Evolutionary conservation across 1,139 yeast genomes (phyloP).

Genomic region (Oligophagozyma castellii): DNA sequence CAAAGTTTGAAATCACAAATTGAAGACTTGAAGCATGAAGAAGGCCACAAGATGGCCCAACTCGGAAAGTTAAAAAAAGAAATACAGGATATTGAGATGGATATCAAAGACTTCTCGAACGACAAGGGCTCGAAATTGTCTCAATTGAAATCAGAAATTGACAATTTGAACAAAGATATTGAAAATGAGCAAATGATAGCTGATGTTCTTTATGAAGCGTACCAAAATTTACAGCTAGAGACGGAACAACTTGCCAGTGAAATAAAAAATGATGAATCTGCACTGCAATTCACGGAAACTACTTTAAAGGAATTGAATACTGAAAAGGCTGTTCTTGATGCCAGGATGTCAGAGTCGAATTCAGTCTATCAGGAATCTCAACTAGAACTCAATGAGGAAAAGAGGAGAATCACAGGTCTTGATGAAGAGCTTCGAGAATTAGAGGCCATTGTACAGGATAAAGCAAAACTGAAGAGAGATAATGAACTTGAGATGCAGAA

Average conservation of each 20-base stretch:
- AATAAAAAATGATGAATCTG: conserved; percentile 32
- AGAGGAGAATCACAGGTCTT: conserved; percentile 48
- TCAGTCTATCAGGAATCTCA: conserved; percentile 7
- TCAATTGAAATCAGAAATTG: conserved; percentile 47
- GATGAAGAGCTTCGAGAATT: conserved; percentile 69
- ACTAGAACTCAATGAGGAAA: conserved; percentile 35
- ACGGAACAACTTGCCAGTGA: conserved; percentile 57
- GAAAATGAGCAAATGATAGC: conserved; percentile 28
- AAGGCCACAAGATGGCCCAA: conserved; percentile 25
- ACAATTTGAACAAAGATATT: conserved; percentile 28
- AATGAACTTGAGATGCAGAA: conserved; percentile 45
- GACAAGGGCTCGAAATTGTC: conserved; percentile 74
- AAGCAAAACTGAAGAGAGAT: conserved; percentile 38
- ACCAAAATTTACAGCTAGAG: conserved; percentile 57
- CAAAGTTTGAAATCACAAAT: conserved; percentile 39
- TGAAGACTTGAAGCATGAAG: conserved; percentile 18
- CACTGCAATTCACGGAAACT: conserved; percentile 26
- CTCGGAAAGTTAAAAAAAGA: conserved; percentile 30
- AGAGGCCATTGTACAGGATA: conserved; percentile 36
- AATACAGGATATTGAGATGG: conserved; percentile 49
- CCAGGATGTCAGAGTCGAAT: conserved; percentile 19
- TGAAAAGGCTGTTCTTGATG: conserved; percentile 24
- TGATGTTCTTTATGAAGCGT: conserved; percentile 28
- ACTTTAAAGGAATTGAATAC: conserved; percentile 30
- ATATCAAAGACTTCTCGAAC: conserved; percentile 66